Evolutionary conservation across 2,329 filamentous ascomycete genomes (phyloP).

Genomic region (Sporothrix mexicana): DNA sequence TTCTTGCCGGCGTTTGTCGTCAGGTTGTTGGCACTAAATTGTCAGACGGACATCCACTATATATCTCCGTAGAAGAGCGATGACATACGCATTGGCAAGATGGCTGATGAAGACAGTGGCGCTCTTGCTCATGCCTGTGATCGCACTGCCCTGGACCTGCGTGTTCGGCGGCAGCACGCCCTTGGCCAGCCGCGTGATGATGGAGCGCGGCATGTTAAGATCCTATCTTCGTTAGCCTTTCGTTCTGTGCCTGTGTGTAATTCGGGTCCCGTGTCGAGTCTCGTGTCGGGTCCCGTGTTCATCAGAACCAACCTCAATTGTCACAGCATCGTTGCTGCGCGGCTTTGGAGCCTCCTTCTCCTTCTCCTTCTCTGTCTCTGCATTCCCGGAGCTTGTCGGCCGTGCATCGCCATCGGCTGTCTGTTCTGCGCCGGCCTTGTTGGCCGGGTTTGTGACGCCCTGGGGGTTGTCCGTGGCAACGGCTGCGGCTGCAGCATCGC

Average conservation of each 20-base stretch:
- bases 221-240: constrained; percentile 56
- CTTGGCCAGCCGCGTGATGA: constrained; percentile 80
- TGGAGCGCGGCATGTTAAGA: constrained; percentile 77
- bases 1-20: constrained; percentile 73
- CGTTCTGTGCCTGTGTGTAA: background rate
- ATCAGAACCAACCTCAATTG: constrained; percentile 58
- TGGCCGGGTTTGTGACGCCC: background rate
- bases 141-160: constrained; percentile 81
- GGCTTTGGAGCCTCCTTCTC: constrained; percentile 38
- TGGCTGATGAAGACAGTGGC: constrained; percentile 86
- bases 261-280: background rate
- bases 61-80: background rate
- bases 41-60: background rate
- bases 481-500: constrained; percentile 48
- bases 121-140: constrained; percentile 79
- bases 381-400: constrained; percentile 37
- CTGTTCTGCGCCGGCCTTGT: background rate
- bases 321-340: constrained; percentile 47
- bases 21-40: constrained; percentile 71
- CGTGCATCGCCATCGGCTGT: background rate
- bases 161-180: constrained; percentile 80
- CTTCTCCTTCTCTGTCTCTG: constrained; percentile 45
- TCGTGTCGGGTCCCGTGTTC: background rate
- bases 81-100: constrained; percentile 72
- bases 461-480: constrained; percentile 36